Percentiles rank a stretch among this genome's conserved stretches.
Evolutionary conservation across 225 moss, liverwort and hornwort species (phyloP).

Genomic region (Antitrichia curtipendula): DNA sequence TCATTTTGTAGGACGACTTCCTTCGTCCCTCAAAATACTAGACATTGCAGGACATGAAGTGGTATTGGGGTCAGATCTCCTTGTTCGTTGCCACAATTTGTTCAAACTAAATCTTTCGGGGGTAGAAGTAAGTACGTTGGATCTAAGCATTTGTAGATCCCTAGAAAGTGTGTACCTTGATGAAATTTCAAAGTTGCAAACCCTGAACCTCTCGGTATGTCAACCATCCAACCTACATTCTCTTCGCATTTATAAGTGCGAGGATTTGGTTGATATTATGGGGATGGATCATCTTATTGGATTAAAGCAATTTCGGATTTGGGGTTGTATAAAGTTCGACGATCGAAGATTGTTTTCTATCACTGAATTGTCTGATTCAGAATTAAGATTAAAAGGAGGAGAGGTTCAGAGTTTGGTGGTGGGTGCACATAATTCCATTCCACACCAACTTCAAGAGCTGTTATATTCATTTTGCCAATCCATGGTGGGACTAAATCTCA

Average conservation of each 20-base stretch:
- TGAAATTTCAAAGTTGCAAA: neutral
- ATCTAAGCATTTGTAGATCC: neutral
- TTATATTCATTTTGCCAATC: neutral
- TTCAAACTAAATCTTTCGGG: rapidly evolving
- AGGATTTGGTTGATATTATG: neutral
- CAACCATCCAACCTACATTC: neutral
- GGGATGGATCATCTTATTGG: neutral
- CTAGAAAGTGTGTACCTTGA: rapidly evolving
- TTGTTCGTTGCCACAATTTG: neutral
- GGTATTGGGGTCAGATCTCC: rapidly evolving
- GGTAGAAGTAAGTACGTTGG: neutral
- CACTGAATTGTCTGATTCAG: neutral
- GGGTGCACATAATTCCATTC: neutral
- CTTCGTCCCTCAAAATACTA: neutral
- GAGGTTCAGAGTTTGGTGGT: neutral
- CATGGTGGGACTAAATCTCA: rapidly evolving
- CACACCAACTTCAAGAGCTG: neutral
- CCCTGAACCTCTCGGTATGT: rapidly evolving
- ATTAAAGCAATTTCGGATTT: rapidly evolving
- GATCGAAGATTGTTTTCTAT: neutral
- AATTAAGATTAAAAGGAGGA: neutral
- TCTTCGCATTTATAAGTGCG: rapidly evolving
- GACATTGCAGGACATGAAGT: neutral
- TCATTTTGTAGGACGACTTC: neutral
- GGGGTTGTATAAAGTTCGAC: neutral